Evolutionary conservation across 2,329 filamentous ascomycete genomes (phyloP).

Genomic region (Ophidiomyces ophidiicola): DNA sequence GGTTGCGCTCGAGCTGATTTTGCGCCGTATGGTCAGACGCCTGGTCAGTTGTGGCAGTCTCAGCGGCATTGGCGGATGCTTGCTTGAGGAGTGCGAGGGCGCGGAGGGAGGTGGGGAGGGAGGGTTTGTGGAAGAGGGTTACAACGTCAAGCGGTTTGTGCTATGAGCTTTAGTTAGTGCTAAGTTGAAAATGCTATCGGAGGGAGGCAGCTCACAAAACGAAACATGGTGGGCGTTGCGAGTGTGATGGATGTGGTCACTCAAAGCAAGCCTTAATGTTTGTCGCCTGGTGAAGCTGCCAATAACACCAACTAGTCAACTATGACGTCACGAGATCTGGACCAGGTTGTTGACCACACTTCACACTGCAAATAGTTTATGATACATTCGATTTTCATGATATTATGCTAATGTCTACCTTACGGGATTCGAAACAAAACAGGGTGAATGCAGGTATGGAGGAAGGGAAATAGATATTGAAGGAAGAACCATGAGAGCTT

Average conservation of each 20-base stretch:
- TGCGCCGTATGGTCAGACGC: slow-evolving; percentile 54
- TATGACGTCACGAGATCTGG: no score
- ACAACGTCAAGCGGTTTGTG: slow-evolving; percentile 77
- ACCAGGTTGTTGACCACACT: no score
- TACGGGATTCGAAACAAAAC: no score
- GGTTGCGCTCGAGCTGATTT: slow-evolving; percentile 36
- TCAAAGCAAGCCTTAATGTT: neutral
- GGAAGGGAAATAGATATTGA: no score
- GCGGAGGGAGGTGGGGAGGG: slow-evolving; percentile 57
- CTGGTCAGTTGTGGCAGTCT: slow-evolving; percentile 56
- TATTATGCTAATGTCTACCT: no score
- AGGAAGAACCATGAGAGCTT: neutral
- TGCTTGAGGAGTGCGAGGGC: slow-evolving; percentile 70
- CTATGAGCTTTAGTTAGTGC: slow-evolving; percentile 31
- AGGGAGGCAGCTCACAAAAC: slow-evolving; percentile 6
- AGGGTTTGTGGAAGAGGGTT: slow-evolving; percentile 88
- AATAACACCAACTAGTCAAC: no score
- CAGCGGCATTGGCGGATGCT: slow-evolving; percentile 55
- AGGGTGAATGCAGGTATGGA: no score
- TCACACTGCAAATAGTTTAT: no score
- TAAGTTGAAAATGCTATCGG: neutral
- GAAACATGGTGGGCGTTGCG: slow-evolving; percentile 10
- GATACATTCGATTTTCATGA: no score
- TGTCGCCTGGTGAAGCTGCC: neutral
- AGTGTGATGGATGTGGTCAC: neutral